These are phyloP conservation scores for Xylariales sp. DNA, from an alignment of 2,329 filamentous ascomycete genomes.

Conservation along the genomic window DNA sequence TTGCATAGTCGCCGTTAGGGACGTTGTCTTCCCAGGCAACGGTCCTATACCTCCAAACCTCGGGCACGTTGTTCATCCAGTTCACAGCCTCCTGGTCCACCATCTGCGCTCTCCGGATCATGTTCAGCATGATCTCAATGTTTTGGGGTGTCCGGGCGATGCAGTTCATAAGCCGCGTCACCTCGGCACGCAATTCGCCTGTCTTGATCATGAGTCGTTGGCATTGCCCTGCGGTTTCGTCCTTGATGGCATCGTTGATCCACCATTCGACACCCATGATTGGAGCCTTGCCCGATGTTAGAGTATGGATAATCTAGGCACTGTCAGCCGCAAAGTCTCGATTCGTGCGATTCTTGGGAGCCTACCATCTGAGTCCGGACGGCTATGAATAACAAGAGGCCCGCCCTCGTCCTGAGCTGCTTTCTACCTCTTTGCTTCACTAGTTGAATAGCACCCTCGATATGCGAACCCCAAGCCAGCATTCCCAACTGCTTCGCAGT, in stretches of 20 bases:
- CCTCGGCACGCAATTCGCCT: conserved; percentile 51
- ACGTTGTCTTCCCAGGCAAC: conserved; percentile 54
- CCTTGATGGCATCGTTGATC: conserved; percentile 48
- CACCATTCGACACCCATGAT: conserved; percentile 56
- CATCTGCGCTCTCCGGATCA: conserved; percentile 47
- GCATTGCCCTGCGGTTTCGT: conserved; percentile 41
- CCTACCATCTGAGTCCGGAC: conserved; percentile 57
- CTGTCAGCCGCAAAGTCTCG: conserved; percentile 5
- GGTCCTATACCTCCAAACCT: conserved; percentile 45
- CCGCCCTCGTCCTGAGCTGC: conserved; percentile 48
- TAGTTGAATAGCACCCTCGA: conserved; percentile 59
- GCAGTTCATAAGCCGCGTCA: conserved; percentile 44
- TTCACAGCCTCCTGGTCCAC: conserved; percentile 47
- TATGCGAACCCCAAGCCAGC: conserved; percentile 58
- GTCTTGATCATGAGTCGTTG: conserved; percentile 50
- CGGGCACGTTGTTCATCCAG: conserved; percentile 48
- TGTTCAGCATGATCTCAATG: conserved; percentile 43
- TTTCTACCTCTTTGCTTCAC: conserved; percentile 53
- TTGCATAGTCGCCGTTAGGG: conserved; percentile 45
- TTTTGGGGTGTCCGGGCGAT: conserved; percentile 43
- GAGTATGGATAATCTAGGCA: conserved; percentile 50
- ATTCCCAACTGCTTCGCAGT: conserved; percentile 49
- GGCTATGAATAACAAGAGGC: conserved; percentile 52
- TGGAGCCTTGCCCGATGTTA: conserved; percentile 48
- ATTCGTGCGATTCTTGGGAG: conserved; percentile 2